phyloP scores from a whole-genome alignment of 805 yeast species.

The Candida sphagnicola region DNA sequence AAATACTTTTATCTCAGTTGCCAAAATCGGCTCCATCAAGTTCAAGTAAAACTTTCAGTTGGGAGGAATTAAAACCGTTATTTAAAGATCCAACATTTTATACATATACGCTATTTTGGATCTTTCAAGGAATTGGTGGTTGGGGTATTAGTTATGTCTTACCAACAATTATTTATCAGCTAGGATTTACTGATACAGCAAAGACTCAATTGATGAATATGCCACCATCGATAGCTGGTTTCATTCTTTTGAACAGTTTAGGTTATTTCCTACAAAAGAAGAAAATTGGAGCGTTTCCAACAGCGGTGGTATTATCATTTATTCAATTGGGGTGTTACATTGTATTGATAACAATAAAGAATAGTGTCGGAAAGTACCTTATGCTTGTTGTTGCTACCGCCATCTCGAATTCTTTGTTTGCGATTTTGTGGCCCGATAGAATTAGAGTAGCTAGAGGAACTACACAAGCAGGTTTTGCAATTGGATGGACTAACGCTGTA shows the following conservation, averaged over 20 bases:
- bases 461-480: conserved; percentile 11
- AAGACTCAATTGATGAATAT: conserved; percentile 16
- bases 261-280: conserved; percentile 9
- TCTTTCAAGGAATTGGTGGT: conserved; percentile 15
- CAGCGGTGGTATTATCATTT: conserved; percentile 10
- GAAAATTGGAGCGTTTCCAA: conserved; percentile 10
- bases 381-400: conserved; percentile 13
- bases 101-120: conserved; percentile 11
- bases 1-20: conserved; percentile 3
- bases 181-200: conserved; percentile 17
- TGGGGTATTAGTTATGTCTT: conserved; percentile 16
- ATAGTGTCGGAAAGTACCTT: conserved; percentile 8
- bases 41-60: conserved; percentile 6
- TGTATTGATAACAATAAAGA: conserved; percentile 7
- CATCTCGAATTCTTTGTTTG: conserved; percentile 11
- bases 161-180: conserved; percentile 15
- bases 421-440: conserved; percentile 15
- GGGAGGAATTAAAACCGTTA: conserved; percentile 9
- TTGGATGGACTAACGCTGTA: conserved; percentile 12
- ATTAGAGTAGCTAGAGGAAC: conserved; percentile 12
- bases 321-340: conserved; percentile 11
- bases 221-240: conserved; percentile 15
- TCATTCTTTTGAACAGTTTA: conserved; percentile 9
- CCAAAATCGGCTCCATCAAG: conserved; percentile 11
- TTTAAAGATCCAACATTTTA: conserved; percentile 11